phyloP scores from a whole-genome alignment of 805 yeast species.

The Metschnikowia amazonensis region DNA sequence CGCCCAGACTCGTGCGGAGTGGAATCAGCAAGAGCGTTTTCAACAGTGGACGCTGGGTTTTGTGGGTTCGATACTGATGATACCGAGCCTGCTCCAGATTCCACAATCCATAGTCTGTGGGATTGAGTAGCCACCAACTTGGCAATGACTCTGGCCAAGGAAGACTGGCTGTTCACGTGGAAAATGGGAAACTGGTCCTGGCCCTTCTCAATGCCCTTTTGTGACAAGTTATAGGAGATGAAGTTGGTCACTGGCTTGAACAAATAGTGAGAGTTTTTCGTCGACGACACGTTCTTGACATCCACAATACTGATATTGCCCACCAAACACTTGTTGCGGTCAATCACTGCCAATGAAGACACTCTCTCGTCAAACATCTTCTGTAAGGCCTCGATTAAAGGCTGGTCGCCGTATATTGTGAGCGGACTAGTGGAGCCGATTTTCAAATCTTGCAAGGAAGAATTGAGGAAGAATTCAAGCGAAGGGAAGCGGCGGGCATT shows the following conservation, averaged over 20 bases:
- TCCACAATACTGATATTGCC: slow-evolving; percentile 96
- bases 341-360: slow-evolving; percentile 90
- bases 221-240: slow-evolving; percentile 77
- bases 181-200: slow-evolving; percentile 96
- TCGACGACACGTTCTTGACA: slow-evolving; percentile 80
- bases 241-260: slow-evolving; percentile 84
- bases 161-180: slow-evolving; percentile 77
- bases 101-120: slow-evolving; percentile 85
- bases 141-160: slow-evolving; percentile 86
- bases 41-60: slow-evolving; percentile 14
- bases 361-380: slow-evolving; percentile 83
- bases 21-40: slow-evolving; percentile 12
- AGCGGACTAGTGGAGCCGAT: slow-evolving; percentile 73
- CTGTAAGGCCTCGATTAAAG: slow-evolving; percentile 78
- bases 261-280: slow-evolving; percentile 80
- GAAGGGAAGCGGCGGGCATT: slow-evolving; percentile 83
- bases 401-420: slow-evolving; percentile 81
- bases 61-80: slow-evolving; percentile 8
- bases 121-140: slow-evolving; percentile 93
- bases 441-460: slow-evolving; percentile 64
- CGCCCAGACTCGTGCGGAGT: slow-evolving; percentile 35
- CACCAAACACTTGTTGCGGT: slow-evolving; percentile 64
- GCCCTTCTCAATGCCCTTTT: slow-evolving; percentile 89
- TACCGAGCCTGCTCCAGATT: slow-evolving; percentile 23
- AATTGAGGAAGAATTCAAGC: slow-evolving; percentile 69